Base-by-base conservation (phyloP, 164 flowering plant genomes). In the Chimonanthus praecox region DNA sequence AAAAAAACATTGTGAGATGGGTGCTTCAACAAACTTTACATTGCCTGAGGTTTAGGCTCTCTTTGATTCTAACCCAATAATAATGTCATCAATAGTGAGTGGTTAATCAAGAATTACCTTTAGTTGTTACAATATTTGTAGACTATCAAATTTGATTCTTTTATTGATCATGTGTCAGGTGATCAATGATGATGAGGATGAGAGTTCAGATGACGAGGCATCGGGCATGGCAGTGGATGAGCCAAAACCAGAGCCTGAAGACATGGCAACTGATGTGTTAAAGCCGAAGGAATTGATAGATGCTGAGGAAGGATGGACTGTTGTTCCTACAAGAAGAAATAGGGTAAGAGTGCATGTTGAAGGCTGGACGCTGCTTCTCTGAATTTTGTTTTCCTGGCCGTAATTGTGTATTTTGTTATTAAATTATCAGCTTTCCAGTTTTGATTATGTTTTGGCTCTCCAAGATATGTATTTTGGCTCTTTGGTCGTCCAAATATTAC, bases 371-470 rank as follows among this genome's bases (percentile, higher is more conserved):
- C 44, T 50, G 60, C n/a, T 11, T 47, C 9, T 69, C 51, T 47
- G 46, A 11, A 13, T 47, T 3, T 60, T 60, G 64, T 60, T 47
- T 7, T 15, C 58, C 45, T 16, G 18, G n/a, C 15, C 4, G 45
- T 43, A 69, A 50, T 11, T 11, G 0, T 11, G 71, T 20, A 33
- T 20, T 69, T 13, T 20, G 33, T 49, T 15, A 7, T 33, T 33
- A 33, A 33, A 5, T 33, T 11, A 85, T 90, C 64, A 87, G 84
- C 18, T 10, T 21, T 63, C 44, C 46, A 33, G 66, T 10, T 10
- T 63, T 11, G 33, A 63, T 20, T 20, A 63, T 20, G 33, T 63
- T 44, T 63, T 33, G 46, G 9, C 44, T 63, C 44, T 63, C 66
- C 21, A n/a, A n/a, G 46, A 10, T 20, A 5, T 63, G 45, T 10